Evolutionary conservation across 495 filamentous ascomycete species (phyloP), one percentile per base, ranked within the genome.

Genomic region (Aspergillus haitiensis): DNA sequence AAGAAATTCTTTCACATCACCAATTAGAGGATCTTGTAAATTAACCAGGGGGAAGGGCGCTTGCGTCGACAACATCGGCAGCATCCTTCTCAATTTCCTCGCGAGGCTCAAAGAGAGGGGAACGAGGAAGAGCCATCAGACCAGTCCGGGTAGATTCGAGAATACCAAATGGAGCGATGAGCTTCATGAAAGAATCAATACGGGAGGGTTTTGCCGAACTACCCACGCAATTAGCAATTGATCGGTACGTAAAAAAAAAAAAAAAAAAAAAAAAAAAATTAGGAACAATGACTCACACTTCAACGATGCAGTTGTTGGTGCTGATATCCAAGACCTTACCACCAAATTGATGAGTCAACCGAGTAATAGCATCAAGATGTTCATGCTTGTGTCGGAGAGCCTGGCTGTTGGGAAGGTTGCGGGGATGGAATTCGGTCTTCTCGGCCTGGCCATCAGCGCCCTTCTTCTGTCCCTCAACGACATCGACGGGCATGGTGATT

Each of bases 261-360:
- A 18, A 33, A 31, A 16, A 56, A 45, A 6, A 15, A 1, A 56
- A 31, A 27, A 47, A 45, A 45, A 63, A 16, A 16, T 46, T 8
- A 45, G 27, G 16, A 52, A 39, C 33, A 52, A 86, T 90, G 82
- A 83, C 21, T 27, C 21, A 94, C 91, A 98, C 73, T 73, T 98
- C 94, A 62, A 98, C 92, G 76, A 98, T 97, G 77, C 93, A 97
- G 78, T 93, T 97, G 71, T 91, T 97, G 62, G 87, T 97, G 77
- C 91, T 96, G 64, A 98, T 98, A 78, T 98, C 94, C 72, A 97
- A 74, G 18, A 98, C 88, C 76, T 98, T 98, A 47, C 94, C 94
- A 27, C 92, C 92, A 73, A 98, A 98, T 70, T 98, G 94, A 78
- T 97, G 94, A 13, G 93, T 87, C 71, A 98, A 84, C 73, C 95